Percentiles rank a stretch among this genome's conserved stretches.
Evolutionary conservation across 228 moss, liverwort and hornwort species (phyloP).

Genomic region (Sphagnum magellanicum): DNA sequence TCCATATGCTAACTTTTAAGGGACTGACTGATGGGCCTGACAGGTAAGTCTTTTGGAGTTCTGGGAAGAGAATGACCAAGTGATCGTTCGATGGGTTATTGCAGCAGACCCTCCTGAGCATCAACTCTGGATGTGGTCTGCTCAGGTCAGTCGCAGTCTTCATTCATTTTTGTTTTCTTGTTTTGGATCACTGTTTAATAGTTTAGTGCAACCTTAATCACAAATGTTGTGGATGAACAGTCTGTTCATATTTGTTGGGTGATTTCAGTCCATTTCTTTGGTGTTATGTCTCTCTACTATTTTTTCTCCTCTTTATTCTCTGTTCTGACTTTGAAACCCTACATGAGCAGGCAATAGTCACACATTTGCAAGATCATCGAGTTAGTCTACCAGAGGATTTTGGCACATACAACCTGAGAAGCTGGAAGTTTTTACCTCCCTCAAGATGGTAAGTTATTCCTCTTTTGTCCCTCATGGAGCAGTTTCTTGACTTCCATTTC

Average conservation of each 20-base stretch:
- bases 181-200: background rate
- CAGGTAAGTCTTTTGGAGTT: slow-evolving; percentile 30
- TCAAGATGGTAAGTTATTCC: slow-evolving; percentile 14
- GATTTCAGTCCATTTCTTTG: background rate
- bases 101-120: slow-evolving; percentile 24
- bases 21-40: background rate
- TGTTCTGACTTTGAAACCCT: background rate
- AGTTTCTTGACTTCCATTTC: background rate
- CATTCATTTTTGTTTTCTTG: background rate
- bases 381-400: slow-evolving; percentile 39
- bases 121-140: slow-evolving; percentile 24
- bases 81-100: slow-evolving; percentile 31
- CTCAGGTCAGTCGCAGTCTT: slow-evolving; percentile 17
- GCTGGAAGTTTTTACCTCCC: slow-evolving; percentile 41
- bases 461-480: background rate
- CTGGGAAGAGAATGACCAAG: slow-evolving; percentile 22
- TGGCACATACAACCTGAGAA: slow-evolving; percentile 41
- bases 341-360: slow-evolving; percentile 23
- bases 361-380: slow-evolving; percentile 22
- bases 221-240: background rate
- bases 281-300: background rate
- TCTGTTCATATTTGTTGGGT: background rate
- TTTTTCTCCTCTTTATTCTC: background rate
- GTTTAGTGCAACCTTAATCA: background rate
- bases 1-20: background rate